Evolutionary conservation across 148 eudicot species (phyloP).

Genomic region (Silene latifolia): DNA sequence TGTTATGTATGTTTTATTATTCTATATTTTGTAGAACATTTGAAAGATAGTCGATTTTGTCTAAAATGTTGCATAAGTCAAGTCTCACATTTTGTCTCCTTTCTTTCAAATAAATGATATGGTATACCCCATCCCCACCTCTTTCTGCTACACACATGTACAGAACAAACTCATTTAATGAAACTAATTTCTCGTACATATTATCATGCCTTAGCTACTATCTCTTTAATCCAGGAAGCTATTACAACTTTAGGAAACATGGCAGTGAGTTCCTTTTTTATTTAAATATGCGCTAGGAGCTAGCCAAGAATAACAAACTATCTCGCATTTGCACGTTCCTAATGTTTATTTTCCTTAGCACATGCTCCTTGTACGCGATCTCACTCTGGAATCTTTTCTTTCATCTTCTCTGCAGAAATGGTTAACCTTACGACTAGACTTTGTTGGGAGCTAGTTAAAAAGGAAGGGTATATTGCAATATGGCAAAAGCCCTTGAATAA

Average conservation of each 20-base stretch:
- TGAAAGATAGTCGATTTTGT: neutral
- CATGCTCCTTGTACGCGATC: neutral
- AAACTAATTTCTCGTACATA: slow-evolving; percentile 4
- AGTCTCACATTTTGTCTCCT: neutral
- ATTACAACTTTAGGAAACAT: neutral
- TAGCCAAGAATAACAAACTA: neutral
- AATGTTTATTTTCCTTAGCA: neutral
- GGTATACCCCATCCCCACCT: neutral
- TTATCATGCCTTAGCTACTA: neutral
- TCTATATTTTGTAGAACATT: neutral
- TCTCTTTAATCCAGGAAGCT: neutral
- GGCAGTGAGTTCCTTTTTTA: neutral
- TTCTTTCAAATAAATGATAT: neutral
- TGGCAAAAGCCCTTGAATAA: slow-evolving; percentile 97
- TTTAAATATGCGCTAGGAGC: neutral
- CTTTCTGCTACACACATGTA: neutral
- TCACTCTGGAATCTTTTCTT: slow-evolving; percentile 5
- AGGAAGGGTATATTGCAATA: slow-evolving; percentile 91
- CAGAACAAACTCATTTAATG: neutral
- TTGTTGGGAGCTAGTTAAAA: slow-evolving; percentile 94
- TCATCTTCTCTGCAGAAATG: slow-evolving; percentile 57
- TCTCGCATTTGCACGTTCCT: slow-evolving; percentile 7
- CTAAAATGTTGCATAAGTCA: neutral
- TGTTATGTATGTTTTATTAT: neutral
- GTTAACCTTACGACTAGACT: slow-evolving; percentile 74